Evolutionary conservation across 225 moss, liverwort and hornwort genomes (phyloP), one percentile per base, ranked within the genome.

Genomic region (Marchantia paleacea): DNA sequence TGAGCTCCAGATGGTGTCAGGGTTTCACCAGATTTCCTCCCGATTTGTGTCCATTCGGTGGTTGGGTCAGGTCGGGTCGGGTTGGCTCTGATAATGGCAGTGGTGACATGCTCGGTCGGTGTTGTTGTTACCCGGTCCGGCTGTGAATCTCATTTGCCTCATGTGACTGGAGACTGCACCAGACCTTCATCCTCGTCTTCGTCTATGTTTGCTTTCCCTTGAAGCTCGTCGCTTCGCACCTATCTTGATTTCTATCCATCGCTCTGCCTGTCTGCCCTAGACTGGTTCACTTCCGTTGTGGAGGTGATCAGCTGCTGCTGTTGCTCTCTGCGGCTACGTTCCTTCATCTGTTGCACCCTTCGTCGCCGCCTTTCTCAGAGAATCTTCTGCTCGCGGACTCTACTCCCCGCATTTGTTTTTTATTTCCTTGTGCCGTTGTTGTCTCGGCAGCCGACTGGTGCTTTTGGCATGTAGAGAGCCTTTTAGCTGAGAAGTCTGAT

Each of bases 21-120:
- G 19, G 19, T 52, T 73, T 14, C 16, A 25, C 52, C 72, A 4
- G 69, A 70, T 70, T 70, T 16, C 19, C 6, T 19, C 60, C 19
- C 60, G 18, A 62, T 62, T 20, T 28, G 66, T 1, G 39, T 39
- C 39, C 39, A 2, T 39, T 66, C n/a, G 66, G 26, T 66, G 28
- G 66, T 28, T 66, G 66, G 70, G 20, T 70, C 18, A 7, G 39
- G 18, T 11, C 70, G 16, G 26, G 28, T 26, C 66, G 39, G 20
- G 70, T 70, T 30, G 49, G 11, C 22, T 51, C n/a, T 51, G 39
- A 73, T 73, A 52, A 73, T 73, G 72, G 72, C 39, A 52, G 24
- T 52, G 72, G 10, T 7, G 52, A 12, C 24, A 22, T 73, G 50
- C 52, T 48, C 24, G 52, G 72, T 49, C 51, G 52, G 12, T 52